phyloP scores from a whole-genome alignment of 2,329 filamentous ascomycete genomes.

The Cladosporium halotolerans region DNA sequence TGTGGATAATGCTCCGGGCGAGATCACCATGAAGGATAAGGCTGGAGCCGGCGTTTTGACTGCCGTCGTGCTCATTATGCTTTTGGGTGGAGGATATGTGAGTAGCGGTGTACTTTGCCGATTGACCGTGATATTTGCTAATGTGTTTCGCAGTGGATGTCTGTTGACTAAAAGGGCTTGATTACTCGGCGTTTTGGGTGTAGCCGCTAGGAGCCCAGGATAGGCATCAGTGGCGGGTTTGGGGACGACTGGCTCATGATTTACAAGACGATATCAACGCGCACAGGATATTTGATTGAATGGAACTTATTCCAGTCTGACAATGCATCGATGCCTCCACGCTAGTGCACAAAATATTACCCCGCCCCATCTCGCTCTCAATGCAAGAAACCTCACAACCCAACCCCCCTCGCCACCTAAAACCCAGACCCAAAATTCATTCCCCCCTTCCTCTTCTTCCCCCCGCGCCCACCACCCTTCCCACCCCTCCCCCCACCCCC shows the following conservation, averaged over 20 bases:
- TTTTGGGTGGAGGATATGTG: conserved; percentile 9
- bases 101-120: not conserved
- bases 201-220: too few relatives aligned
- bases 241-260: not conserved
- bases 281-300: not conserved
- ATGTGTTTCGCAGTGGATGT: conserved; percentile 6
- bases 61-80: conserved; percentile 41
- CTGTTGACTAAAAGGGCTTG: not conserved
- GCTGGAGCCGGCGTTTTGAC: conserved; percentile 64
- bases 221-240: too few relatives aligned
- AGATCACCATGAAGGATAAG: conserved; percentile 53
- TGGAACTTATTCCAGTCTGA: too few relatives aligned
- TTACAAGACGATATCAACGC: not conserved
- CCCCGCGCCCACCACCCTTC: not conserved
- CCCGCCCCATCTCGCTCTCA: too few relatives aligned
- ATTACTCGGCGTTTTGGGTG: not conserved
- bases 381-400: too few relatives aligned
- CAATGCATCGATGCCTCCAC: too few relatives aligned
- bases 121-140: not conserved
- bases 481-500: conserved; percentile 1
- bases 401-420: not conserved
- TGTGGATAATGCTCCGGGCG: conserved; percentile 17
- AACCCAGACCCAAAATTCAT: conserved; percentile 7
- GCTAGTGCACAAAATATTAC: too few relatives aligned
- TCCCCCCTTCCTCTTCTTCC: conserved; percentile 2